phyloP scores from a whole-genome alignment of 768 basidiomycete genomes.

The Candolleomyces aberdarensis region DNA sequence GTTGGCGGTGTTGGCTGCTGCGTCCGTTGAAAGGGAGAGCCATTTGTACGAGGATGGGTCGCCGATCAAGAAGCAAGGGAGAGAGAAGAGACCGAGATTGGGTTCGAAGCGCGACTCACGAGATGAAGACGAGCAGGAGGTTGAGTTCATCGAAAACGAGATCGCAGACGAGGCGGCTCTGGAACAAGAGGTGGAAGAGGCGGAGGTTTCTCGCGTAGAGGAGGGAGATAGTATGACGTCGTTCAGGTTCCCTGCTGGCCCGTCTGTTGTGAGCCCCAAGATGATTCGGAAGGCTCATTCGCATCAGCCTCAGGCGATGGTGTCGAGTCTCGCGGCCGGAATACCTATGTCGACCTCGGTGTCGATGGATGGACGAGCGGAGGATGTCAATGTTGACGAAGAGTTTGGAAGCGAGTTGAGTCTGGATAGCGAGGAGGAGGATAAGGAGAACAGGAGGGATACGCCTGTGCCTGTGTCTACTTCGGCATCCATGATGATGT shows the following conservation, averaged over 20 bases:
- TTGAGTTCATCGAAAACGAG: neutral
- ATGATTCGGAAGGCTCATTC: slow-evolving; percentile 23
- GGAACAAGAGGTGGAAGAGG: neutral
- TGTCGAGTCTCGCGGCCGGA: neutral
- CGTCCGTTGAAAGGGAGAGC: neutral
- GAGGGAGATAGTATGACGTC: slow-evolving; percentile 69
- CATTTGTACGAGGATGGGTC: slow-evolving; percentile 29
- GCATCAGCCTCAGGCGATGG: slow-evolving; percentile 18
- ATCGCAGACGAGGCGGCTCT: neutral
- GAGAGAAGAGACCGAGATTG: slow-evolving; percentile 75
- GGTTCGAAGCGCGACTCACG: slow-evolving; percentile 30
- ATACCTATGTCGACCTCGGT: neutral
- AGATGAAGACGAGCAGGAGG: slow-evolving; percentile 1
- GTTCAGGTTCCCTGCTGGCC: slow-evolving; percentile 68
- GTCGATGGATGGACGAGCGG: neutral
- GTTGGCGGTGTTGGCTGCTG: slow-evolving; percentile 1
- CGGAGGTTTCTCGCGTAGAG: slow-evolving; percentile 25
- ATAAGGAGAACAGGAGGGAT: slow-evolving; percentile 13
- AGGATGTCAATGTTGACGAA: neutral
- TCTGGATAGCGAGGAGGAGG: slow-evolving; percentile 8
- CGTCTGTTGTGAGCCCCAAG: slow-evolving; percentile 41
- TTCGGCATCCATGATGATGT: neutral
- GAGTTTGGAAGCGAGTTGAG: slow-evolving; percentile 19
- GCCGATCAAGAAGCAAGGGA: slow-evolving; percentile 58
- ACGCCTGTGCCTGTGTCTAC: slow-evolving; percentile 1